These are phyloP conservation scores for Pseudogymnoascus sp. DNA, from an alignment of 2,329 filamentous ascomycete genomes.

Conservation along the genomic window DNA sequence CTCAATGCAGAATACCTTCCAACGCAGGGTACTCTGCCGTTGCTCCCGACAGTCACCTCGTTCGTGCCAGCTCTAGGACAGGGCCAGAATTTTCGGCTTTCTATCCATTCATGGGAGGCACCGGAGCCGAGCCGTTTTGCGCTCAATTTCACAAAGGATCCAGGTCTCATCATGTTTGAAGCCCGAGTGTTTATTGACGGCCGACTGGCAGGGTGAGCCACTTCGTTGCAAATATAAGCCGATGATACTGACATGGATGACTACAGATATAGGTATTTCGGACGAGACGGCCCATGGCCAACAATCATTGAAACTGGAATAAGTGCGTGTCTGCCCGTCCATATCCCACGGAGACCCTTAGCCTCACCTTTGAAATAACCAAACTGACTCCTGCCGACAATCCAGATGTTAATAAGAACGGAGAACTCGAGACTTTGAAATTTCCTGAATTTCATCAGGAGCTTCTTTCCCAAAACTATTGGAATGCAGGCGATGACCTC, in stretches of 20 bases:
- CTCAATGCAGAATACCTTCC: slow-evolving; percentile 13
- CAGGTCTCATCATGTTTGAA: slow-evolving; percentile 54
- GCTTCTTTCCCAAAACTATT: slow-evolving; percentile 60
- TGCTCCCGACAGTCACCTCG: slow-evolving; percentile 60
- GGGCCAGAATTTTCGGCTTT: slow-evolving; percentile 60
- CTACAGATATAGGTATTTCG: slow-evolving; percentile 48
- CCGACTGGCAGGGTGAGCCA: slow-evolving; percentile 48
- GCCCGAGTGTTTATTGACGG: slow-evolving; percentile 65
- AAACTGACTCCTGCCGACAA: background rate
- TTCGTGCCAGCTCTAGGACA: slow-evolving; percentile 60
- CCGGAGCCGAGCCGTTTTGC: slow-evolving; percentile 53
- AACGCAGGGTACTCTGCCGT: slow-evolving; percentile 36
- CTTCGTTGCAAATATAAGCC: slow-evolving; percentile 22
- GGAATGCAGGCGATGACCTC: slow-evolving; percentile 63
- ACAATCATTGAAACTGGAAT: slow-evolving; percentile 37
- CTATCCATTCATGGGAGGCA: slow-evolving; percentile 65
- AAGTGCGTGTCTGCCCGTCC: slow-evolving; percentile 31
- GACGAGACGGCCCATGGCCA: slow-evolving; percentile 43
- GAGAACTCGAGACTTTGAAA: slow-evolving; percentile 52
- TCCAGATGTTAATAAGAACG: slow-evolving; percentile 31
- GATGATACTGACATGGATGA: slow-evolving; percentile 30
- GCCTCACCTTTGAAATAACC: background rate
- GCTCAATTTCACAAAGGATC: slow-evolving; percentile 47
- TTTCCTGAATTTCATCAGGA: slow-evolving; percentile 69
- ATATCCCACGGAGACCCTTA: background rate